These are phyloP conservation scores for Ammopiptanthus mongolicus DNA, from an alignment of 306 rosid genomes.

Conservation along the genomic window DNA sequence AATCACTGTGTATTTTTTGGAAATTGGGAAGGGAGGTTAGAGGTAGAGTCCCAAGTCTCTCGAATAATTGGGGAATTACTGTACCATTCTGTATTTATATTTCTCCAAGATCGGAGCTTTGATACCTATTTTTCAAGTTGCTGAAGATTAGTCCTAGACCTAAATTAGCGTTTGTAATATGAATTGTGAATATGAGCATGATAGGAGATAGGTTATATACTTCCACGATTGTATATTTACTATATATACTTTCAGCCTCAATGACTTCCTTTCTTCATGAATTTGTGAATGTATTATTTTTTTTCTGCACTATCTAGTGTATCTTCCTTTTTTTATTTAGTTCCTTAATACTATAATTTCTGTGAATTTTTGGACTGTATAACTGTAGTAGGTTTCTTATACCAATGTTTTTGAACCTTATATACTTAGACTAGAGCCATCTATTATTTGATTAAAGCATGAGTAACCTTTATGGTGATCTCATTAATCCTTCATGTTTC, in stretches of 20 bases:
- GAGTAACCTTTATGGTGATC: not conserved
- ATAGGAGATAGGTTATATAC: not conserved
- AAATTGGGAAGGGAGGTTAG: too few relatives aligned
- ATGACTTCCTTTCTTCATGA: not conserved
- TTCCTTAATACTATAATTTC: not conserved
- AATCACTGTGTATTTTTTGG: too few relatives aligned
- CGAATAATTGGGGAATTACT: too few relatives aligned
- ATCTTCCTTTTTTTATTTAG: not conserved
- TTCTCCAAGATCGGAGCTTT: too few relatives aligned
- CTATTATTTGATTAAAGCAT: not conserved
- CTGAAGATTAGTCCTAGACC: too few relatives aligned
- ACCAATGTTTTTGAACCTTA: not conserved
- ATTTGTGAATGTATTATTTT: too few relatives aligned
- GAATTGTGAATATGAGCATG: not conserved
- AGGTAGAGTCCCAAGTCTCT: too few relatives aligned
- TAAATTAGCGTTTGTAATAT: not conserved
- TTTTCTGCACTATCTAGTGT: not conserved
- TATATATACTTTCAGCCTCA: not conserved
- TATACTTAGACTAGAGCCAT: constrained; percentile 2
- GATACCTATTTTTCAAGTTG: too few relatives aligned
- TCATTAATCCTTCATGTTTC: constrained; percentile 3
- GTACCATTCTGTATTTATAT: too few relatives aligned
- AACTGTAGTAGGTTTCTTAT: not conserved
- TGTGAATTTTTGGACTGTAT: not conserved
- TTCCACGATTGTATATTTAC: not conserved